Evolutionary conservation across 345 rosid species (phyloP).

Genomic region (Populus simonii): DNA sequence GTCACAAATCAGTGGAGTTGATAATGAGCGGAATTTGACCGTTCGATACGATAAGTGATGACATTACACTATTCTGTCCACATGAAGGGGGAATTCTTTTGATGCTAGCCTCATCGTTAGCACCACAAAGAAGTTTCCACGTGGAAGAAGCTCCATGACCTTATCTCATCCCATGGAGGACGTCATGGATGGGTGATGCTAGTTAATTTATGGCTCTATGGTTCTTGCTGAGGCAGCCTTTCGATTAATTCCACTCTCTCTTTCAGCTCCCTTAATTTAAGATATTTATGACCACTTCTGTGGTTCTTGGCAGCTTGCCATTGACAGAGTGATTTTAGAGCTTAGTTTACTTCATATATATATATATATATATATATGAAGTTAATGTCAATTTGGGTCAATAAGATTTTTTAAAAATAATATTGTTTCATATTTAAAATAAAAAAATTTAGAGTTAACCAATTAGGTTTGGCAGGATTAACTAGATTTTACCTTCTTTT

Average conservation of each 20-base stretch:
- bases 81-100: conserved; percentile 2
- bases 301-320: neutral
- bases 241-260: neutral
- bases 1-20: conserved; percentile 14
- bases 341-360: neutral
- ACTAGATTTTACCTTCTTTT: too few relatives aligned
- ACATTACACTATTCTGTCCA: conserved; percentile 14
- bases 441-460: too few relatives aligned
- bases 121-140: conserved; percentile 28
- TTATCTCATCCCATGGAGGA: conserved; percentile 25
- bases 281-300: neutral
- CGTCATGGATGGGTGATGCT: conserved; percentile 17
- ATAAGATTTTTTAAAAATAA: too few relatives aligned
- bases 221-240: neutral
- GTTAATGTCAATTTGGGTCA: too few relatives aligned
- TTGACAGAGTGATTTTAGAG: neutral
- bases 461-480: too few relatives aligned
- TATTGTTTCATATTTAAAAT: too few relatives aligned
- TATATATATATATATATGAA: too few relatives aligned
- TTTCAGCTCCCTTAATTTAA: neutral
- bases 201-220: neutral
- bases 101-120: conserved; percentile 24
- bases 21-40: conserved; percentile 18
- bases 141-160: conserved; percentile 17
- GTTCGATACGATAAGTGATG: conserved; percentile 28